Evolutionary conservation across 2,329 filamentous ascomycete species (phyloP), one percentile per base, ranked within the genome.

Genomic region (Pyricularia pennisetigena): DNA sequence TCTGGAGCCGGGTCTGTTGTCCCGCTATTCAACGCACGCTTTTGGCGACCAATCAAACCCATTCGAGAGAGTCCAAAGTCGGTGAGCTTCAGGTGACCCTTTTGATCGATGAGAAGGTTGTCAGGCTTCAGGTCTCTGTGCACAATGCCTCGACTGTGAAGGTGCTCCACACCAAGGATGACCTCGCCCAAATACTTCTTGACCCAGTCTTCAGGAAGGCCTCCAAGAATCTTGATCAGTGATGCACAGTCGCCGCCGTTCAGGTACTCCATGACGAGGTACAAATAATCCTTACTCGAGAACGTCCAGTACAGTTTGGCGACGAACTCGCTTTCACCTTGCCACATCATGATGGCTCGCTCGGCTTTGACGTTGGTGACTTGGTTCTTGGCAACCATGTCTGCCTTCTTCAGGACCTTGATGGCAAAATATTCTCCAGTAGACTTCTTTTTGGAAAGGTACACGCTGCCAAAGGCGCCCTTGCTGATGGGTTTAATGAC

Each of bases 291-390:
- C 76, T 99, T 99, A 83, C 94, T 99, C 4, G 95, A 97, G 75
- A 99, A 99, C 0, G 95, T 99, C 96, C 96, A 99, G 80, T 98
- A 99, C 14, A 99, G 85, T 81, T 99, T 99, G 29, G 95, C 95
- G 69, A 99, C 95, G 77, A 99, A 99, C 70, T 99, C 95, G 77
- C 96, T 99, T 78, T 98, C 93, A 26, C 95, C 95, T 80, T 99
- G 95, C 92, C 95, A 98, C 95, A 99, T 99, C 95, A 99, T 98
- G 76, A 99, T 99, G 26, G 96, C 96, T 72, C 95, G 88, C 79
- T 99, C 95, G 9, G 96, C 95, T 79, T 99, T 98, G 75, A 99
- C 95, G 75, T 99, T 99, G 72, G 95, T 97, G 73, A 99, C 94
- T 77, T 99, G 95, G 77, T 99, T 99, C 80, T 99, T 99, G 70